A percentile compares a stretch with the other conserved stretches of the same genome.
phyloP scores from a whole-genome alignment of 371 early-diverging fungal genomes.

The Saksenaea vasiformis region DNA sequence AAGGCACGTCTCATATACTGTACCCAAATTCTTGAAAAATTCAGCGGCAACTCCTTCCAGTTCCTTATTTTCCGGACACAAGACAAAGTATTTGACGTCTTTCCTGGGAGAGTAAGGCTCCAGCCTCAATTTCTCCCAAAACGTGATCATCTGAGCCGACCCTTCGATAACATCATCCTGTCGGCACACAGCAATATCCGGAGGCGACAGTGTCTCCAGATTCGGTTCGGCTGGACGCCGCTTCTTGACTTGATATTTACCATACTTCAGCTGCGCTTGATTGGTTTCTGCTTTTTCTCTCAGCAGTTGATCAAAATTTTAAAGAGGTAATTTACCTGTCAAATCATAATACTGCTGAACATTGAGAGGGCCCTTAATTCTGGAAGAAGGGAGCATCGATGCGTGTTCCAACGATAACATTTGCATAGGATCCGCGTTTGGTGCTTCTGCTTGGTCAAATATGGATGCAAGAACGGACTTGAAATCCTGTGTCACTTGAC shows the following conservation, averaged over 20 bases:
- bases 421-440: constrained; percentile 26
- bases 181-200: constrained; percentile 57
- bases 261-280: constrained; percentile 62
- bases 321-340: constrained; percentile 24
- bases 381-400: constrained; percentile 39
- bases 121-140: constrained; percentile 66
- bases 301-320: neutral
- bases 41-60: constrained; percentile 40
- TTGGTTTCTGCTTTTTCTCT: constrained; percentile 42
- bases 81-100: constrained; percentile 55
- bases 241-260: constrained; percentile 66
- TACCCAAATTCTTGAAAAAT: constrained; percentile 58
- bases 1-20: constrained; percentile 55
- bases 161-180: constrained; percentile 65
- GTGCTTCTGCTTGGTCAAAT: constrained; percentile 33
- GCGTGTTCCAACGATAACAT: constrained; percentile 15
- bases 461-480: constrained; percentile 42
- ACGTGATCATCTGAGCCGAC: constrained; percentile 53
- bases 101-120: constrained; percentile 61
- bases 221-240: constrained; percentile 60
- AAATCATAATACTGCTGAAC: constrained; percentile 55
- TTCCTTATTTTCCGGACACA: constrained; percentile 54
- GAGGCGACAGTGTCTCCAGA: constrained; percentile 47
- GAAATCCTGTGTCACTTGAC: constrained; percentile 39
- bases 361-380: constrained; percentile 47